phyloP scores from a whole-genome alignment of 257 asterid species.

The Coffea eugenioides region DNA sequence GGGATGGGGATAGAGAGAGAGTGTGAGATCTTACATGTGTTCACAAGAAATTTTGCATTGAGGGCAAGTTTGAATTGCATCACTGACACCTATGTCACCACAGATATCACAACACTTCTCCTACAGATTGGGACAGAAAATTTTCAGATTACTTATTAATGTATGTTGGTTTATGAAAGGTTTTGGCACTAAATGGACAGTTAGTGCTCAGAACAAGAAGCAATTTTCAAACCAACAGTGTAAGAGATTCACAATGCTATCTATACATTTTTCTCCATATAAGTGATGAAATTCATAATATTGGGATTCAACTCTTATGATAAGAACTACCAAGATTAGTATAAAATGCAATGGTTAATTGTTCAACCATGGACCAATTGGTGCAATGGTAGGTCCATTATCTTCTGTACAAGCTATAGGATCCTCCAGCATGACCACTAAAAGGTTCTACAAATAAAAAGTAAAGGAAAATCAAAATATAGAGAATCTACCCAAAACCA shows the following conservation, averaged over 20 bases:
- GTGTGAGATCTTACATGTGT: slow-evolving; percentile 52
- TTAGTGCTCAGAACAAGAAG: not conserved
- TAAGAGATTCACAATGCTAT: not conserved
- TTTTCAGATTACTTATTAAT: not conserved
- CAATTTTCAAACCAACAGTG: not conserved
- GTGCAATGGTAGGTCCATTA: not conserved
- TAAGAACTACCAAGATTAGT: not conserved
- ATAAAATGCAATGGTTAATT: not conserved
- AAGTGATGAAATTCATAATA: not conserved
- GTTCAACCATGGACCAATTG: not conserved
- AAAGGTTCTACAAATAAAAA: not conserved
- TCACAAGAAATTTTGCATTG: slow-evolving; percentile 45
- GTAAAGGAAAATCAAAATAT: not conserved
- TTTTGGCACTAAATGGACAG: not conserved
- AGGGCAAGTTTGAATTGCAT: slow-evolving; percentile 43
- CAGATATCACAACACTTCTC: slow-evolving; percentile 51
- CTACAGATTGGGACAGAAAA: slow-evolving; percentile 37
- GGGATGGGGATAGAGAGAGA: slow-evolving; percentile 11
- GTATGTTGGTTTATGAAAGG: not conserved
- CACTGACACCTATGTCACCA: slow-evolving; percentile 49
- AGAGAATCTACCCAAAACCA: not conserved
- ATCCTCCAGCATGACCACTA: not conserved
- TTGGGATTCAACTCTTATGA: not conserved
- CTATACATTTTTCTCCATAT: too few species aligned
- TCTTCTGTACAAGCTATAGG: not conserved